Base-by-base conservation (phyloP, 306 rosid genomes). In the Luffa acutangula region DNA sequence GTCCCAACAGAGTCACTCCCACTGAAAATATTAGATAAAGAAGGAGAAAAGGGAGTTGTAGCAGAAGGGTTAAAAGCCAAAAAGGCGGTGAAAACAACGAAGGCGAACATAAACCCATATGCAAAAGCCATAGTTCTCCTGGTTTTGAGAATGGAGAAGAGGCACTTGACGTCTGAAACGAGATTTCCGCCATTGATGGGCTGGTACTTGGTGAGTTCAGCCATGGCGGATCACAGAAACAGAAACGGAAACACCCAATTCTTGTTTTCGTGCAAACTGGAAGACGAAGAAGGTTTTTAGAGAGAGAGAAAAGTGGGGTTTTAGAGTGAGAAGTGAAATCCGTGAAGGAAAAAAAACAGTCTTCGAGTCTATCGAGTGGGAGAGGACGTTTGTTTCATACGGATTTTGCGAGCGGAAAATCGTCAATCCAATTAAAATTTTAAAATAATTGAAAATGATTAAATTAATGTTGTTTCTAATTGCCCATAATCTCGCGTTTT, bases 31-130 rank as follows among this genome's bases (percentile, higher is more conserved):
- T 81, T 87, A 72, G 89, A 62, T 82, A 92, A 88, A 84, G 88
- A 84, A 2, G 98, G 97, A 11, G 96, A 82, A 7, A 80, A 80
- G 11, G 94, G 81, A 80, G 82, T 87, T 0, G 88, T 62, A 39
- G 96, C 85, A 76, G 97, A 92, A 13, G 75, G 52, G 36, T 82
- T 87, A 57, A 90, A 90, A 46, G 92, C 93, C 62, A 95, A 45
- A 87, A 95, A 91, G 36, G 85, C 80, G 6, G 99, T 95, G 87
- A 91, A 82, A 80, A 80, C 83, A 51, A 95, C 85, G 76, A 93
- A 93, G 20, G 88, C 85, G 9, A 95, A 80, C 82, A 84, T 83
- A 39, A 87, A 89, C 71, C 90, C 94, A 80, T 90, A 95, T 0
- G 85, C 90, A 76, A 93, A 88, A 73, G 92, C 85, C 0, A 83